Evolutionary conservation across 176 grass and related monocot genomes (phyloP), one percentile per base, ranked within the genome.

Genomic region (Rhipidocladum racemiflorum): DNA sequence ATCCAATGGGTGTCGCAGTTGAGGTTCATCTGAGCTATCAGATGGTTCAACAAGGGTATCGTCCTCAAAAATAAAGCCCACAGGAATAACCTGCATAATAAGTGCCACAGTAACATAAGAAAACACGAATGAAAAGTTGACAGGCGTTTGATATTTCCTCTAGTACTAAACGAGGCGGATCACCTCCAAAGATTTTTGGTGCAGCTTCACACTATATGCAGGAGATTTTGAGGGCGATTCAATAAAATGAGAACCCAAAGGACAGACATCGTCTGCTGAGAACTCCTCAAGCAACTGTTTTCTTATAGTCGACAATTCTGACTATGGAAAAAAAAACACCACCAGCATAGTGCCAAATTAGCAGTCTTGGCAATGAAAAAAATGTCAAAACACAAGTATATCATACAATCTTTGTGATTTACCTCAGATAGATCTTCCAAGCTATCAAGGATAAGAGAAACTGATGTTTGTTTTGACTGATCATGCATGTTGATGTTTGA

Each of bases 271-370:
- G 40, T 98, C 96, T 42, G 72, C 76, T 44, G 79, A 84, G 81
- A 98, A 98, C 62, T 98, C 96, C 84, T 93, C 89, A 72, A 98
- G 82, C 66, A 98, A 62, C 44, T 98, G 92, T 54, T 93, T 90
- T 81, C 61, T 87, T 88, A 91, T 53, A 12, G 60, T 63, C 50
- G 89, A 86, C 69, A 85, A 42, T 87, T 98, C 92, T 45, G 85
- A 78, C 96, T 98, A 80, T 75, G 87, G 14, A 54, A 32, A 81
- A 42, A 77, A 34, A 74, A 12, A 75, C 12, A 43, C 57, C 16
- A 68, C 11, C 21, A 74, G 30, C 51, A 87, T 45, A 54, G 39
- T 42, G n/a, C 45, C 21, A 63, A 57, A 65, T 85, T 29, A 67
- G 28, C 32, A 64, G 21, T 50, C 49, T 79, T 21, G 57, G 4